Evolutionary conservation across 805 yeast species (phyloP).

Genomic region (Cyberlindnera suaveolens): DNA sequence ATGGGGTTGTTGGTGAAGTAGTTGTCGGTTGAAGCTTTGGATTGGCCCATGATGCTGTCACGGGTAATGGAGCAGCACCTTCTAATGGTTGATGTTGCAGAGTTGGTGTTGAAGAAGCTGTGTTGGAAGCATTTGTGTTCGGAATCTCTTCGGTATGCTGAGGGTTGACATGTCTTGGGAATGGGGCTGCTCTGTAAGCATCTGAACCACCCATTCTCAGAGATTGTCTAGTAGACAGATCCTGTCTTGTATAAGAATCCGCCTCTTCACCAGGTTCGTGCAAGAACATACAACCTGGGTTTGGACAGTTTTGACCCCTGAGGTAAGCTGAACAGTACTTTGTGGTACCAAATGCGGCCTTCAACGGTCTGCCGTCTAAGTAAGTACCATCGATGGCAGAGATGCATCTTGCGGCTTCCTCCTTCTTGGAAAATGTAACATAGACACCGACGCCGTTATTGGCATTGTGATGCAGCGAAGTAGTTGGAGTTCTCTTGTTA

Average conservation of each 20-base stretch:
- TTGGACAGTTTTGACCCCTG: conserved; percentile 94
- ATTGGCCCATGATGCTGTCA: conserved; percentile 64
- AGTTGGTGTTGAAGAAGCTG: conserved; percentile 4
- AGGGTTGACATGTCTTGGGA: conserved; percentile 7
- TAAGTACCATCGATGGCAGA: conserved; percentile 88
- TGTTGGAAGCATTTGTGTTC: neutral
- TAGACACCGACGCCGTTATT: conserved; percentile 89
- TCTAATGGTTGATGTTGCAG: conserved; percentile 11
- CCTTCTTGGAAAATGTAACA: conserved; percentile 88
- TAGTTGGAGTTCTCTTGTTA: conserved; percentile 51
- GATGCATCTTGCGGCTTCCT: conserved; percentile 92
- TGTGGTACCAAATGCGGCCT: conserved; percentile 98
- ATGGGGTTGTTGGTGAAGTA: conserved; percentile 28
- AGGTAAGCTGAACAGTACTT: conserved; percentile 96
- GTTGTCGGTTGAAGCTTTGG: conserved; percentile 8
- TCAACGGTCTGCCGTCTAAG: conserved; percentile 81
- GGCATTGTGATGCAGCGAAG: conserved; percentile 10
- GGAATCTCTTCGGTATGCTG: conserved; percentile 1
- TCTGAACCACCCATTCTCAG: conserved; percentile 40
- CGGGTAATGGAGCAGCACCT: conserved; percentile 52
- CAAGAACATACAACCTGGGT: conserved; percentile 97
- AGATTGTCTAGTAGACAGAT: conserved; percentile 70
- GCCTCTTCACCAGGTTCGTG: conserved; percentile 99
- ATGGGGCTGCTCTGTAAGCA: conserved; percentile 10
- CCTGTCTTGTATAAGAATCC: conserved; percentile 89